Percentiles rank a stretch among this genome's conserved stretches.
phyloP scores from a whole-genome alignment of 768 basidiomycete species.

The Clavaria fumosa region DNA sequence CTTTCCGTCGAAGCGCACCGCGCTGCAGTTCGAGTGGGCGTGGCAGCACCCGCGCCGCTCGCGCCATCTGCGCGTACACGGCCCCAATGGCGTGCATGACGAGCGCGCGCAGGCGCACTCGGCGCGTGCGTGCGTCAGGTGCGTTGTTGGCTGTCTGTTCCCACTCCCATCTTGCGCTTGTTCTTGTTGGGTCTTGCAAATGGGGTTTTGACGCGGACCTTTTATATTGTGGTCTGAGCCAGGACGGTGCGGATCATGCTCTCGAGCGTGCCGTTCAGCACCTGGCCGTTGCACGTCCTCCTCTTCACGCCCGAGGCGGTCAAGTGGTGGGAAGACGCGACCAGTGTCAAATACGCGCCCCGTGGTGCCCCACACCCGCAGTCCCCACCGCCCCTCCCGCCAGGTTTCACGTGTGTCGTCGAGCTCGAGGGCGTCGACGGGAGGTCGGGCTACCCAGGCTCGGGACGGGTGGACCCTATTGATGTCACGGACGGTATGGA shows the following conservation, averaged over 20 bases:
- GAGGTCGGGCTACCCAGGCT: constrained; percentile 35
- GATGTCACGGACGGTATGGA: constrained; percentile 39
- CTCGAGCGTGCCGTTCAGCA: constrained; percentile 46
- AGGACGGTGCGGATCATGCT: constrained; percentile 28
- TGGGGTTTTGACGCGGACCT: no score
- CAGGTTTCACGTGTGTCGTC: constrained; percentile 31
- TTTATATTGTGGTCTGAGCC: no score
- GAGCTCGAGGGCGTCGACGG: constrained; percentile 64
- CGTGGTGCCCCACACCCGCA: no score
- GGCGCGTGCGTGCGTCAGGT: constrained; percentile 17
- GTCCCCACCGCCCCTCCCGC: constrained; percentile 32
- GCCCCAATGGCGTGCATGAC: no score
- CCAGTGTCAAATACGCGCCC: constrained; percentile 8
- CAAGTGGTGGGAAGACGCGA: constrained; percentile 32
- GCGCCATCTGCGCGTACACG: constrained; percentile 52
- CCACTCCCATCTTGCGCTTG: constrained; percentile 4
- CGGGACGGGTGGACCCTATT: constrained; percentile 41
- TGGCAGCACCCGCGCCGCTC: constrained; percentile 70
- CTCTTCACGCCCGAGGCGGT: constrained; percentile 53
- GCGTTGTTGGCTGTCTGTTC: constrained; percentile 31
- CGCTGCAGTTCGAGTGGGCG: constrained; percentile 71
- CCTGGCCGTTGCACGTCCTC: constrained; percentile 62
- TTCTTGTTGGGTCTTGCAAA: neutral
- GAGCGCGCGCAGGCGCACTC: no score
- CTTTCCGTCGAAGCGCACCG: constrained; percentile 60